phyloP scores from a whole-genome alignment of 345 rosid species.

The Eucalyptus sideroxylon region DNA sequence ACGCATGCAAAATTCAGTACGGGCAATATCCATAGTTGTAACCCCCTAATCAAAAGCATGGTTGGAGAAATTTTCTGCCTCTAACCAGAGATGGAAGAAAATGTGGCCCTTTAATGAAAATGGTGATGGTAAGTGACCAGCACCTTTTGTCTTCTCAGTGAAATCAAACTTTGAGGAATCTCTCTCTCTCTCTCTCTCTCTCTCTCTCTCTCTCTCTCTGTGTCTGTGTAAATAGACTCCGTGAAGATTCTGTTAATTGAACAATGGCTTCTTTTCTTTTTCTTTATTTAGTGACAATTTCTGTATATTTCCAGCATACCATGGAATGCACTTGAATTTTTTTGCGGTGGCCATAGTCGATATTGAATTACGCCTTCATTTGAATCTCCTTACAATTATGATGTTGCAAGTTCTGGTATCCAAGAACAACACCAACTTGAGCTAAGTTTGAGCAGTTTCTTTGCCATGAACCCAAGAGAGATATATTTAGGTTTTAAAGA shows the following conservation, averaged over 20 bases:
- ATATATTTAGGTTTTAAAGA: background rate
- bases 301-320: background rate
- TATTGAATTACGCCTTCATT: background rate
- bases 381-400: background rate
- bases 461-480: background rate
- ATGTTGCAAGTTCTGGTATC: background rate
- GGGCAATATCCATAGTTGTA: background rate
- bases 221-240: background rate
- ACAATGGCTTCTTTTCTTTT: background rate
- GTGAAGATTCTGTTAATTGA: background rate
- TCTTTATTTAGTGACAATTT: background rate
- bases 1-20: background rate
- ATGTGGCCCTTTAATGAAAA: background rate
- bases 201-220: background rate
- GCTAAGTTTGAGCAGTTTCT: background rate
- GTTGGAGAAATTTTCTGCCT: background rate
- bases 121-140: background rate
- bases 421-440: background rate
- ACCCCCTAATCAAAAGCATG: background rate
- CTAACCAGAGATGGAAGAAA: background rate
- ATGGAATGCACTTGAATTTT: background rate
- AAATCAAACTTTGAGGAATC: background rate
- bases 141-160: background rate
- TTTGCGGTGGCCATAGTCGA: background rate
- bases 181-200: background rate